Evolutionary conservation across 495 filamentous ascomycete genomes (phyloP).

Genomic region (Podospora tetraspora): DNA sequence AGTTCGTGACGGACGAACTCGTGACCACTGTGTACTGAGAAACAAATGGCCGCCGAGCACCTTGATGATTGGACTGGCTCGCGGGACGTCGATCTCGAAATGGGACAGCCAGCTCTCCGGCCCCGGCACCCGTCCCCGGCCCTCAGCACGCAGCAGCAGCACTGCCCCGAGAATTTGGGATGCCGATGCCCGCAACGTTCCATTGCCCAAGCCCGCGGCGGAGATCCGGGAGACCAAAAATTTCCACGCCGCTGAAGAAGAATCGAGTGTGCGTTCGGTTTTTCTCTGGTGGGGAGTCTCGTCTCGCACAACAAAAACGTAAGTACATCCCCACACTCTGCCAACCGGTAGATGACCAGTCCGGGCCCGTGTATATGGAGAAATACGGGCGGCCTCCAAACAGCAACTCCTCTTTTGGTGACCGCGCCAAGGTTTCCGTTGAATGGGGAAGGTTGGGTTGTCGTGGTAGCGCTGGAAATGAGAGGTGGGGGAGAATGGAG

Average conservation of each 20-base stretch:
- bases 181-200: neutral
- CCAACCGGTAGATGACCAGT: neutral
- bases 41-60: neutral
- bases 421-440: neutral
- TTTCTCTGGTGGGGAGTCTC: neutral
- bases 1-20: neutral
- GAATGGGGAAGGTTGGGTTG: slow-evolving; percentile 8
- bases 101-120: neutral
- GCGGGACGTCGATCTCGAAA: neutral
- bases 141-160: neutral
- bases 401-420: neutral
- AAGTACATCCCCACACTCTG: neutral
- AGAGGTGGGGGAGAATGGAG: slow-evolving; percentile 12
- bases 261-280: neutral
- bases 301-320: neutral
- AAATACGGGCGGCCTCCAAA: neutral
- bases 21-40: neutral
- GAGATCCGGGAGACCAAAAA: neutral
- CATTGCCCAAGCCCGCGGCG: neutral
- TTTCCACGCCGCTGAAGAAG: neutral
- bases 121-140: neutral
- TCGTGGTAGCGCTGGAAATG: slow-evolving; percentile 12
- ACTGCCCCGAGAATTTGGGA: neutral
- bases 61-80: neutral
- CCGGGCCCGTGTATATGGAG: neutral